A percentile compares a stretch with the other conserved stretches of the same genome.
phyloP scores from a whole-genome alignment of 129 eudicot species.

The Saposhnikovia divaricata region DNA sequence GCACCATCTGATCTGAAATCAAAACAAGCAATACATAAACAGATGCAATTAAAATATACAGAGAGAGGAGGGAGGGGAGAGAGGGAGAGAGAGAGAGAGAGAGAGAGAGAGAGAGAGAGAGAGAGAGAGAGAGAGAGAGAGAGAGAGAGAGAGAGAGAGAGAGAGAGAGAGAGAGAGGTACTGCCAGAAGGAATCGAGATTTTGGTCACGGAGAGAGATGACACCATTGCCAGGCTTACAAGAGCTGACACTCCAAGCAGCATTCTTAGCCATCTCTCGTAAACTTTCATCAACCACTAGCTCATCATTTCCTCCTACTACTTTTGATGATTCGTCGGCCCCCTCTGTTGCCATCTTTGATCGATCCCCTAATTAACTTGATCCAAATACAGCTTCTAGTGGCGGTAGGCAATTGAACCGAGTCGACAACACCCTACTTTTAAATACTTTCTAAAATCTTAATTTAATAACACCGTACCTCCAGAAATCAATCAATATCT shows the following conservation, averaged over 20 bases:
- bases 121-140: too few relatives aligned
- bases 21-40: too few relatives aligned
- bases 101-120: background rate
- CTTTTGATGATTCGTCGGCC: slow-evolving; percentile 83
- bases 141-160: background rate
- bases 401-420: too few relatives aligned
- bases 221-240: slow-evolving; percentile 95
- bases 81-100: too few relatives aligned
- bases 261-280: slow-evolving; percentile 80
- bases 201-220: slow-evolving; percentile 72
- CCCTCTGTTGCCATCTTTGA: slow-evolving; percentile 62
- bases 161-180: slow-evolving; percentile 4
- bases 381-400: too few relatives aligned
- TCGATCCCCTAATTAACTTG: background rate
- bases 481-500: too few relatives aligned
- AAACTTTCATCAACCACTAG: slow-evolving; percentile 66
- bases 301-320: slow-evolving; percentile 63
- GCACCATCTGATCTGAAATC: too few relatives aligned
- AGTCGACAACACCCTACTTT: too few relatives aligned
- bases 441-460: too few relatives aligned
- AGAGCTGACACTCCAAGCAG: slow-evolving; percentile 99
- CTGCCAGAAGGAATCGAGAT: slow-evolving; percentile 96
- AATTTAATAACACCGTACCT: too few relatives aligned
- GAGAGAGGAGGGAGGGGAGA: too few relatives aligned
- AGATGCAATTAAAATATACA: too few relatives aligned